Conservation (phyloP, 179 eudicot genomes). For the Patellifolia procumbens region DNA sequence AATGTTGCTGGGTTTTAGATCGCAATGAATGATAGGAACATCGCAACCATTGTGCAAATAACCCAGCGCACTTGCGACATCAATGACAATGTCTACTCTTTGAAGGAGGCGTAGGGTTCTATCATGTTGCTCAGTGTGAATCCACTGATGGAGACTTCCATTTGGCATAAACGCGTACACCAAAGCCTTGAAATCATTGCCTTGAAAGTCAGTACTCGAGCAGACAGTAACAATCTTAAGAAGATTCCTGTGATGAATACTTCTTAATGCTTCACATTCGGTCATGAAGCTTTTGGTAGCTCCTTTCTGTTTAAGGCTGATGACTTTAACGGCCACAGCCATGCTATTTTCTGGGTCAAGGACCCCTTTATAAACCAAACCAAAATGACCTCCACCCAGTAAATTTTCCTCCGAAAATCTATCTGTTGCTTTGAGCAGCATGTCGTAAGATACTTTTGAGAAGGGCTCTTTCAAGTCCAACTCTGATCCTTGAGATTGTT, state of each 20-base stretch:
- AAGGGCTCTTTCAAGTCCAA: neutral
- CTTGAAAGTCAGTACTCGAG: slow-evolving; percentile 27
- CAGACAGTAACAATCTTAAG: slow-evolving; percentile 24
- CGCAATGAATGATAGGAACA: slow-evolving; percentile 25
- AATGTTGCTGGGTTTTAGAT: slow-evolving; percentile 28
- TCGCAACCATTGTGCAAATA: slow-evolving; percentile 27
- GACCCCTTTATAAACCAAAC: slow-evolving; percentile 26
- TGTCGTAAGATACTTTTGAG: slow-evolving; percentile 20
- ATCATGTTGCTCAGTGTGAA: neutral
- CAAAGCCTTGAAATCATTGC: slow-evolving; percentile 33
- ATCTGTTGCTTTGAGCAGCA: slow-evolving; percentile 24
- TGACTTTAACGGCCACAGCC: slow-evolving; percentile 25
- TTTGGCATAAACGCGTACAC: slow-evolving; percentile 32
- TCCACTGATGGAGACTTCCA: slow-evolving; percentile 16
- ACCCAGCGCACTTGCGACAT: slow-evolving; percentile 30
- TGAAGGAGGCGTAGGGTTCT: slow-evolving; percentile 15
- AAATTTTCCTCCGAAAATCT: slow-evolving; percentile 18
- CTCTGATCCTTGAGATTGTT: neutral
- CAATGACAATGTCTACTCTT: slow-evolving; percentile 30
- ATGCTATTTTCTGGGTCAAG: neutral
- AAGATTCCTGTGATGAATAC: slow-evolving; percentile 24
- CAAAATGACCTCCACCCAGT: slow-evolving; percentile 19
- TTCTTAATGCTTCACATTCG: slow-evolving; percentile 26
- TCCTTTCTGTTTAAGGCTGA: slow-evolving; percentile 7
- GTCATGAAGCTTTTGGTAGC: slow-evolving; percentile 25